Evolutionary conservation across 345 rosid species (phyloP), one percentile per base, ranked within the genome.

Genomic region (Xanthoceras sorbifolium): DNA sequence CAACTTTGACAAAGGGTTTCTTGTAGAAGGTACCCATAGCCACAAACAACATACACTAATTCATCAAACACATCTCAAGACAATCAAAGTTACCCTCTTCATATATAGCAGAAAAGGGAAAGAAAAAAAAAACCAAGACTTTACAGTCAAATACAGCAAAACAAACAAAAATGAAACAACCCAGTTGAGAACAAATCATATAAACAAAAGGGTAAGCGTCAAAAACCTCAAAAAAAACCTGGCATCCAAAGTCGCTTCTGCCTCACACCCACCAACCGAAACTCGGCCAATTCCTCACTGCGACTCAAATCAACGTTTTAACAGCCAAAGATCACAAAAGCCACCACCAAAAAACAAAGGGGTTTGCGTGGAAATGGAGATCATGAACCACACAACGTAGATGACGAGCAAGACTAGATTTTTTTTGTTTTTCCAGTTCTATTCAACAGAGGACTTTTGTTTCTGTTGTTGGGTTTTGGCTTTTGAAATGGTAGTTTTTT

Each of bases 21-120:
- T 85, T 93, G 82, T 80, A 76, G 78, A 77, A 71, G 63, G 71
- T 42, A 67, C 87, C 93, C 99, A 96, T 96, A n/a, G 48, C 6
- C 64, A 73, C 67, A 63, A 50, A 72, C 64, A 71, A 46, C 40
- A 77, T 26, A 77, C 50, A 77, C 59, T 77, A 60, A 66, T 32
- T 22, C 63, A 67, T 72, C 76, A 77, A 69, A 28, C 46, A 72
- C 2, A 29, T 63, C 46, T 66, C 52, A 11, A 1, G 15, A 75
- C 26, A 50, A 34, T 23, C 67, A 65, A 20, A 28, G 32, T 29
- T 52, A 65, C 10, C 44, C 22, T 26, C 60, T 26, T 54, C 55
- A 9, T 42, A 18, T 12, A 54, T 18, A 66, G 62, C 26, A 48
- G 64, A n/a, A n/a, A n/a, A n/a, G n/a, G n/a, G n/a, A n/a, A n/a